Percentiles rank a stretch among this genome's conserved stretches.
These are phyloP conservation scores for Glycine tomentella DNA, from an alignment of 306 rosid genomes.

Conservation along the genomic window DNA sequence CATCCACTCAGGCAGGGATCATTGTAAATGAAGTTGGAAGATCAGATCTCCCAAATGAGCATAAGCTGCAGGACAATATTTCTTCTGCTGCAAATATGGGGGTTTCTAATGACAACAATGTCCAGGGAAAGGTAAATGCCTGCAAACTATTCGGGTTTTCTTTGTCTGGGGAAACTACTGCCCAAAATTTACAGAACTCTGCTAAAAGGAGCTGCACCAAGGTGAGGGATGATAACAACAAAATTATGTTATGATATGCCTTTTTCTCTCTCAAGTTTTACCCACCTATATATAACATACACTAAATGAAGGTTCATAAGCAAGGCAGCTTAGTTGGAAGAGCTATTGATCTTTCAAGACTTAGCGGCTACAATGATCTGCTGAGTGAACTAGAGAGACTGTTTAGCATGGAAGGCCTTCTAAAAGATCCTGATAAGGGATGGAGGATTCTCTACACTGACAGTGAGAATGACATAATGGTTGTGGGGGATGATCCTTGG, in stretches of 20 bases:
- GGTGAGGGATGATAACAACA: constrained; percentile 72
- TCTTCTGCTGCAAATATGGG: constrained; percentile 55
- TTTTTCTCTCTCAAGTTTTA: constrained; percentile 61
- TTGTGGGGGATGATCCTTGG: constrained; percentile 98
- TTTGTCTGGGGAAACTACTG: constrained; percentile 71
- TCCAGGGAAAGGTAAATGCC: constrained; percentile 57
- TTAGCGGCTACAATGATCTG: constrained; percentile 80
- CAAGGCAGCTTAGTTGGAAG: constrained; percentile 99
- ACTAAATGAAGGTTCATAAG: constrained; percentile 97
- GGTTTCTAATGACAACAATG: constrained; percentile 60
- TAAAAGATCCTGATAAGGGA: constrained; percentile 80
- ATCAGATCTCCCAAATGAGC: constrained; percentile 61
- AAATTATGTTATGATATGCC: constrained; percentile 54
- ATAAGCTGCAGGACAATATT: constrained; percentile 54
- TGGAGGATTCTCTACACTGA: constrained; percentile 95
- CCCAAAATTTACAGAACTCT: constrained; percentile 58
- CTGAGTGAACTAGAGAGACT: constrained; percentile 88
- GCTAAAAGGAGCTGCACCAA: constrained; percentile 95
- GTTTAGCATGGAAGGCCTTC: constrained; percentile 97
- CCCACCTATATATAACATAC: constrained; percentile 62
- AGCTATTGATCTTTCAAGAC: constrained; percentile 91
- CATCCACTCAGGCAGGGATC: constrained; percentile 58
- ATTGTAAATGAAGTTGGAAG: constrained; percentile 59
- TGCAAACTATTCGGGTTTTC: constrained; percentile 91
- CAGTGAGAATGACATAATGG: constrained; percentile 96